Base-by-base conservation (phyloP, 192 early-diverging fungal species). In the Geranomyces variabilis region DNA sequence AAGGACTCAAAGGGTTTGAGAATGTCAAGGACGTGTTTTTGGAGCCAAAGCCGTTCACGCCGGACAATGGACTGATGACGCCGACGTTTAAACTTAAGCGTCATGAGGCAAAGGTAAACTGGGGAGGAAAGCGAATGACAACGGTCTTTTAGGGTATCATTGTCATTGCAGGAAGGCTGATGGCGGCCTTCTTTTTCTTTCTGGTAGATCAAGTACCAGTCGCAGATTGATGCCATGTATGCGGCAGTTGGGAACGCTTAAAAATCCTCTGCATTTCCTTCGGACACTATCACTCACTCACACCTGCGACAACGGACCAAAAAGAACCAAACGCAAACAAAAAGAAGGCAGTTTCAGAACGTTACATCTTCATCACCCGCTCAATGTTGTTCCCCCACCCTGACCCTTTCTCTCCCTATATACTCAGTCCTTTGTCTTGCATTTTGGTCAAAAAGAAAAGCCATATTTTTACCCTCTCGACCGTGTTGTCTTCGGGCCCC, bases 1-100 rank as follows among this genome's bases (percentile, higher is more conserved):
- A 86, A 29, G 91, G 90, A 60, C 81, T 97, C 69, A 91, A 93
- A 78, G 94, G 96, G 0, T 98, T 95, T 77, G 96, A 98, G 79
- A 86, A 89, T 67, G 79, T 93, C 24, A 91, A 89, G 68, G 87
- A 82, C 28, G 83, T 96, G 61, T 79, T 88, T 77, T 74, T 98
- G 21, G 72, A 68, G 12, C 34, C 70, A 0, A 71, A 48, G 1
- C 77, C 85, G 44, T 95, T 99, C 65, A 80, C 90, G 2, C 77
- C 91, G 31, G 92, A 96, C 46, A 83, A 79, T 46, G 87, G 88
- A 67, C 78, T 97, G 19, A 81, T 94, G 41, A 94, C 95, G 1
- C 95, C 95, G 6, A 94, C 94, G 1, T 91, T 96, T 83, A 97
- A 97, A 81, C 81, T 95, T 48, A 93, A 79, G 68, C 43, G 70